Percentiles rank a stretch among this genome's conserved stretches.
phyloP scores from a whole-genome alignment of 2,329 filamentous ascomycete species.

The Alternaria alternata region DNA sequence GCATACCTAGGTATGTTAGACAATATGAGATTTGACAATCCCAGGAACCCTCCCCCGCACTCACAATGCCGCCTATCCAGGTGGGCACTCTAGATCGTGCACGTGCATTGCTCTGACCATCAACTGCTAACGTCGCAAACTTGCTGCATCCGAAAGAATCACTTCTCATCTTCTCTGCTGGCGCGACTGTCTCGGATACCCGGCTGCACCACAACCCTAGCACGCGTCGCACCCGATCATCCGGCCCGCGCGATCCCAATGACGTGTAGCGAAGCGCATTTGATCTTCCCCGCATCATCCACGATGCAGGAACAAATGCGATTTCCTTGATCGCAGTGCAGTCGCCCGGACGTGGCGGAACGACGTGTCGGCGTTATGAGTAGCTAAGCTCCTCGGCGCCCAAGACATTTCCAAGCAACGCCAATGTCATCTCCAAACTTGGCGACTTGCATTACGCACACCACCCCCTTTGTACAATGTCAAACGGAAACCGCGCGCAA shows the following conservation, averaged over 20 bases:
- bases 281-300: slow-evolving; percentile 6
- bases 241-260: slow-evolving; percentile 1
- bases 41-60: neutral
- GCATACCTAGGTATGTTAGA: neutral
- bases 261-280: slow-evolving; percentile 1
- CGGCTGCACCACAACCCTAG: neutral
- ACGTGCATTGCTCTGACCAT: neutral
- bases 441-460: slow-evolving; percentile 25
- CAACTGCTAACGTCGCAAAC: neutral
- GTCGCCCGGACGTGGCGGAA: slow-evolving; percentile 11
- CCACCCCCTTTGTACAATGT: slow-evolving; percentile 4
- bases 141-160: neutral
- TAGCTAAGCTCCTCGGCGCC: slow-evolving; percentile 10
- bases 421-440: slow-evolving; percentile 21
- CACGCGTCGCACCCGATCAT: neutral
- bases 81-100: neutral
- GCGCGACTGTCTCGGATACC: neutral
- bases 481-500: slow-evolving; percentile 6
- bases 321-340: neutral
- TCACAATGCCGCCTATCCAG: neutral
- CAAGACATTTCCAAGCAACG: slow-evolving; percentile 16
- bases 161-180: neutral
- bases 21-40: neutral
- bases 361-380: neutral
- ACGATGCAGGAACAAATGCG: slow-evolving; percentile 1